phyloP scores from a whole-genome alignment of 139 green algal genomes.

The Haematococcus lacustris region DNA sequence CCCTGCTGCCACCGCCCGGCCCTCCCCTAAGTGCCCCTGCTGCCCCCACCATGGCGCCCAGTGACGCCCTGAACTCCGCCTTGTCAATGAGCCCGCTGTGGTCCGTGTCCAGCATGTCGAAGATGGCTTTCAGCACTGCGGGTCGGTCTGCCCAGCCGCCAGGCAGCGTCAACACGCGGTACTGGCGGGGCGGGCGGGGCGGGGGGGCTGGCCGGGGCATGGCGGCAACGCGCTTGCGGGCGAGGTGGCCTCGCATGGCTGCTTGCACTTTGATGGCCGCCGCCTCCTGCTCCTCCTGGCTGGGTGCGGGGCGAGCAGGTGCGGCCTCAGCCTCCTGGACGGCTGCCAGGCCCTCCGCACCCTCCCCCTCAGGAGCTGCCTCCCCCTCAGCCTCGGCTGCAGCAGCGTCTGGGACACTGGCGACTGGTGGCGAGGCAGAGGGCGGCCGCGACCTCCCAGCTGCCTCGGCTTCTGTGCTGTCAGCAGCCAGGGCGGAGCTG shows the following conservation, averaged over 20 bases:
- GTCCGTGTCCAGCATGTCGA: not conserved
- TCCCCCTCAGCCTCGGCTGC: too few species aligned
- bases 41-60: not conserved
- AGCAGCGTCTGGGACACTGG: too few species aligned
- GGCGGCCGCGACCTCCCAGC: too few species aligned
- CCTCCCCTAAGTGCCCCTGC: not conserved
- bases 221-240: conserved; percentile 36
- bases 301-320: not conserved
- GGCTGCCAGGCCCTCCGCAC: too few species aligned
- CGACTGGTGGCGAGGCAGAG: too few species aligned
- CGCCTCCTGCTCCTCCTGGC: conserved; percentile 5
- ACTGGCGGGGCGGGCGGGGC: too few species aligned
- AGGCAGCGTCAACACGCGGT: not conserved
- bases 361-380: too few species aligned
- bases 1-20: not conserved
- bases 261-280: conserved; percentile 60
- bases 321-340: conserved; percentile 2
- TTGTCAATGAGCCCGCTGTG: not conserved
- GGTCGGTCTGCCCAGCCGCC: not conserved
- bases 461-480: too few species aligned
- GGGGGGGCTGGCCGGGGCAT: not conserved
- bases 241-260: conserved; percentile 53
- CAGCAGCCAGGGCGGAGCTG: too few species aligned
- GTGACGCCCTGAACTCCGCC: not conserved
- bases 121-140: not conserved